Conservation (phyloP, 169 alveolate genomes). For the Eimeria praecox region DNA sequence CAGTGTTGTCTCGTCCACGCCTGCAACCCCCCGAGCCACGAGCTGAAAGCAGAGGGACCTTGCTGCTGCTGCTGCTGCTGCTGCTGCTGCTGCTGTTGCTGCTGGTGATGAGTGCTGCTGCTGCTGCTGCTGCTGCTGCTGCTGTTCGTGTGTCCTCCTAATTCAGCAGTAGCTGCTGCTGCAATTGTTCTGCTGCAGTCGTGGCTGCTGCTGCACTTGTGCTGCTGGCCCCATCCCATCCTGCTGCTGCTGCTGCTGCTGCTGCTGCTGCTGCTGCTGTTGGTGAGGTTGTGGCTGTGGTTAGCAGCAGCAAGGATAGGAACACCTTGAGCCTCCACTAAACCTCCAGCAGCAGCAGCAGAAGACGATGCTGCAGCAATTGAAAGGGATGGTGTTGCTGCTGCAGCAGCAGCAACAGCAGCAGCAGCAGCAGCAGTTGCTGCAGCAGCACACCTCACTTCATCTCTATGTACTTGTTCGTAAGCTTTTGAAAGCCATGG, state of each 20-base stretch:
- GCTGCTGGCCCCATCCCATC: neutral
- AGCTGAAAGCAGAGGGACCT: neutral
- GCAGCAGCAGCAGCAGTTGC: neutral
- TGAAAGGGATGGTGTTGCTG: too few species aligned
- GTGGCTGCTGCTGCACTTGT: neutral
- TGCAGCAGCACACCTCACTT: neutral
- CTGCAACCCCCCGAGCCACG: neutral
- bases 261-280: neutral
- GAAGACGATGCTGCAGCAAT: neutral
- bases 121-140: neutral
- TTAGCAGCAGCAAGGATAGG: neutral
- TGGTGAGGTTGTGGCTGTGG: neutral
- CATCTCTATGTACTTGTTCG: neutral
- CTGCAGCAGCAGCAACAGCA: neutral
- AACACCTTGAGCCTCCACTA: too few species aligned
- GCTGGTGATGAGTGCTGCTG: neutral
- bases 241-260: conserved; percentile 30
- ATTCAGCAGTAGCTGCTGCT: neutral
- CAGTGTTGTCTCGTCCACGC: conserved; percentile 12
- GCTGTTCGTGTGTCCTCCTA: neutral
- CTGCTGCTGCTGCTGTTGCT: neutral
- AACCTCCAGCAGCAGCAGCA: neutral
- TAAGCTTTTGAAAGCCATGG: conserved; percentile 4
- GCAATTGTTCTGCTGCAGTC: neutral
- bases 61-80: neutral